Conservation (phyloP, 2,329 filamentous ascomycete genomes). For the Phyllosticta citrichinensis region DNA sequence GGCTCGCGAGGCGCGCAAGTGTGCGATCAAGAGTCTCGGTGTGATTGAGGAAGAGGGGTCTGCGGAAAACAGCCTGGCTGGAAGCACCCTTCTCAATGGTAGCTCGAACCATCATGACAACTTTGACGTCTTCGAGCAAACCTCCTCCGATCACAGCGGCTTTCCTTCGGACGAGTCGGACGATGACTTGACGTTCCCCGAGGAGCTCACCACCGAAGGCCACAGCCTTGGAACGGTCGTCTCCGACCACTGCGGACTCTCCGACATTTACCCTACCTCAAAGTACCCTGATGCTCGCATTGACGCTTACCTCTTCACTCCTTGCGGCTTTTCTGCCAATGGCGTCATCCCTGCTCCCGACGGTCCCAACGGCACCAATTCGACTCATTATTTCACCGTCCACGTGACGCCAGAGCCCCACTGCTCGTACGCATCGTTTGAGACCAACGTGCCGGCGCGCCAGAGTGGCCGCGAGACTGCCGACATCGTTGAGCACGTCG, state of each 20-base stretch:
- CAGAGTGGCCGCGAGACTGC: slow-evolving; percentile 81
- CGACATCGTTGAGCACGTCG: slow-evolving; percentile 87
- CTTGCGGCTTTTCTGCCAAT: slow-evolving; percentile 95
- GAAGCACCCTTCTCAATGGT: slow-evolving; percentile 24
- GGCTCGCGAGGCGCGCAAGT: slow-evolving; percentile 52
- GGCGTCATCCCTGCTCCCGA: slow-evolving; percentile 75
- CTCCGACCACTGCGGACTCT: slow-evolving; percentile 78
- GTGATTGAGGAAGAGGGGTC: slow-evolving; percentile 45
- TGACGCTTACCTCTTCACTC: slow-evolving; percentile 92
- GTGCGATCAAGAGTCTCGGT: slow-evolving; percentile 49
- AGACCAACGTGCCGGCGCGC: slow-evolving; percentile 89
- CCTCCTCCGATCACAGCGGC: slow-evolving; percentile 51
- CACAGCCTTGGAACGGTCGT: slow-evolving; percentile 89
- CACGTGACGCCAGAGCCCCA: slow-evolving; percentile 96
- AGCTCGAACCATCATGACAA: slow-evolving; percentile 37
- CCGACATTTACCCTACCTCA: slow-evolving; percentile 75
- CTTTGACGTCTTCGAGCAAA: slow-evolving; percentile 76
- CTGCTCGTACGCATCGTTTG: slow-evolving; percentile 95
- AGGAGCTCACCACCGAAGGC: slow-evolving; percentile 81
- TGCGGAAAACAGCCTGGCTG: slow-evolving; percentile 27
- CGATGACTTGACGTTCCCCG: slow-evolving; percentile 48
- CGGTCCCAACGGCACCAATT: slow-evolving; percentile 29
- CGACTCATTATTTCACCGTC: slow-evolving; percentile 85
- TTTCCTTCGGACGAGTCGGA: slow-evolving; percentile 41
- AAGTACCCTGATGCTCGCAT: slow-evolving; percentile 89